Percentiles rank a stretch among this genome's conserved stretches.
Conservation (phyloP, 768 basidiomycete species). For the Tremella mesenterica region DNA sequence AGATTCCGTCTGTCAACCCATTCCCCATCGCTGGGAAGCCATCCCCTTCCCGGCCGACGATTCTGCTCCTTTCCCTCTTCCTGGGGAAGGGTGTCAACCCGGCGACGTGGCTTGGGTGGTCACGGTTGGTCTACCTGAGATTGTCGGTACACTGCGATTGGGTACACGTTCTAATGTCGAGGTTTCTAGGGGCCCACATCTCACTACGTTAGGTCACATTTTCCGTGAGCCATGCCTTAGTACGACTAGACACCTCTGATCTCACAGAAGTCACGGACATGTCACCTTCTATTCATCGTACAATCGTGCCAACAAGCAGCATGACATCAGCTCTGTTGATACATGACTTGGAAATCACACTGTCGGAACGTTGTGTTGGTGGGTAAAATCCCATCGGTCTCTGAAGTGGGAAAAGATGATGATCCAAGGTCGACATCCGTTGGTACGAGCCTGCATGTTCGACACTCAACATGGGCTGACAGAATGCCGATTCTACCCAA, state of each 20-base stretch:
- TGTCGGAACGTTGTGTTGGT: too few relatives aligned
- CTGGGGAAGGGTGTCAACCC: slow-evolving; percentile 28
- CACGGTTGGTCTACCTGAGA: background rate
- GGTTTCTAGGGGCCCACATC: too few relatives aligned
- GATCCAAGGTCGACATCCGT: background rate
- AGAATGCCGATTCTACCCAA: slow-evolving; percentile 55
- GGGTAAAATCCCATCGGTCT: too few relatives aligned
- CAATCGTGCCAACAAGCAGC: too few relatives aligned
- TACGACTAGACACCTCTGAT: too few relatives aligned
- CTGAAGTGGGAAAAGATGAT: too few relatives aligned
- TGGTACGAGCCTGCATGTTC: background rate
- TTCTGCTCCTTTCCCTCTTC: slow-evolving; percentile 22
- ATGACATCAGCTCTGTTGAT: too few relatives aligned
- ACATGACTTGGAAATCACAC: too few relatives aligned
- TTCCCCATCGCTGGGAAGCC: background rate
- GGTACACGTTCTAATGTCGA: background rate
- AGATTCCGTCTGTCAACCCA: background rate
- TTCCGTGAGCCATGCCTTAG: too few relatives aligned
- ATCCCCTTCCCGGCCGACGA: slow-evolving; percentile 1
- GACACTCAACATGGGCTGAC: slow-evolving; percentile 48
- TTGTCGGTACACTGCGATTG: background rate
- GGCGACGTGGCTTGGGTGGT: slow-evolving; percentile 13
- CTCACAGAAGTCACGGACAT: too few relatives aligned
- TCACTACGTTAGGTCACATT: too few relatives aligned
- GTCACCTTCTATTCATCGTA: too few relatives aligned